Percentiles rank a stretch among this genome's conserved stretches.
These are phyloP conservation scores for Kodamaea laetipori DNA, from an alignment of 805 yeast genomes.

Conservation along the genomic window DNA sequence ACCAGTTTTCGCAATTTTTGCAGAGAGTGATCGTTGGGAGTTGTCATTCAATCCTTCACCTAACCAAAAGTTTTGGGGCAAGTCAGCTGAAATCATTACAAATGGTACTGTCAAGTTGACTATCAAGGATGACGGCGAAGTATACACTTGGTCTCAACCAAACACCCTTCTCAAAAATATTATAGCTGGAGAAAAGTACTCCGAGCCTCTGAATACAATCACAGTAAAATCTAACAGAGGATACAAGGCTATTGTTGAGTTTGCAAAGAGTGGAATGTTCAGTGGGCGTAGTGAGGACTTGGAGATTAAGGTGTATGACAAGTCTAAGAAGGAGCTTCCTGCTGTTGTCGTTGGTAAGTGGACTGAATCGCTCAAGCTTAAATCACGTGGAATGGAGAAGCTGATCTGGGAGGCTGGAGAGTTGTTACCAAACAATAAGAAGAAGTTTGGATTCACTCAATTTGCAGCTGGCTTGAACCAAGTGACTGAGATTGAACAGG, in stretches of 20 bases:
- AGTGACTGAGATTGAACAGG: slow-evolving; percentile 69
- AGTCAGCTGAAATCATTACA: slow-evolving; percentile 79
- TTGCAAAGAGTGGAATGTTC: slow-evolving; percentile 83
- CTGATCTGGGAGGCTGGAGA: slow-evolving; percentile 72
- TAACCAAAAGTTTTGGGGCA: slow-evolving; percentile 92
- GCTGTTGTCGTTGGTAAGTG: slow-evolving; percentile 73
- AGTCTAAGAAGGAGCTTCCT: slow-evolving; percentile 35
- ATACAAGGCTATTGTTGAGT: slow-evolving; percentile 66
- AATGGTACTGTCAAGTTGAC: slow-evolving; percentile 66
- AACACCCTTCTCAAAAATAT: slow-evolving; percentile 80
- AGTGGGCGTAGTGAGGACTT: slow-evolving; percentile 76
- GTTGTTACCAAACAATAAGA: slow-evolving; percentile 55
- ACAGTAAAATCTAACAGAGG: slow-evolving; percentile 72
- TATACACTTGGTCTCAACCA: slow-evolving; percentile 82
- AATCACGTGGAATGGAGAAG: slow-evolving; percentile 42
- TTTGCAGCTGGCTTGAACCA: slow-evolving; percentile 84
- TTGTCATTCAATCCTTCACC: slow-evolving; percentile 67
- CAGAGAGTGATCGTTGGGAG: slow-evolving; percentile 75
- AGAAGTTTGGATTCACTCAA: slow-evolving; percentile 82
- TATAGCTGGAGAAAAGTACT: slow-evolving; percentile 92
- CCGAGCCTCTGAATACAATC: slow-evolving; percentile 78
- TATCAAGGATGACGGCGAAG: slow-evolving; percentile 54
- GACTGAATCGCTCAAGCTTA: slow-evolving; percentile 66
- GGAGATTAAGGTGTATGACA: slow-evolving; percentile 45
- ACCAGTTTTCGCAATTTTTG: slow-evolving; percentile 76